Evolutionary conservation across 2,329 filamentous ascomycete species (phyloP).

Genomic region (Verruconis gallopava): DNA sequence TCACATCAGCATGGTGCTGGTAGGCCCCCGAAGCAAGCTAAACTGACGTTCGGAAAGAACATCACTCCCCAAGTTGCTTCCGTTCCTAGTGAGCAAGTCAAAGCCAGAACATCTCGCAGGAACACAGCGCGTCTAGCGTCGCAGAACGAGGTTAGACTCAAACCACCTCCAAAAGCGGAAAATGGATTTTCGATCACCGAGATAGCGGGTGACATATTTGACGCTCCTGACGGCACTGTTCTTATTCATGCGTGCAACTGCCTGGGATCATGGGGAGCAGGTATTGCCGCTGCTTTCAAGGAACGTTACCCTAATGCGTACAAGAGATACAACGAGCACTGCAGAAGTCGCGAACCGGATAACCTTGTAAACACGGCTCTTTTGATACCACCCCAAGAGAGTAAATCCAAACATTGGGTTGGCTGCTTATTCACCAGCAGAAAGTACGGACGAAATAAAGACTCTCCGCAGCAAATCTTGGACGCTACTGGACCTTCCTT

Average conservation of each 20-base stretch:
- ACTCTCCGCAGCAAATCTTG: slow-evolving; percentile 33
- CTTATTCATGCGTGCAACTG: slow-evolving; percentile 50
- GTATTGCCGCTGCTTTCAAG: slow-evolving; percentile 43
- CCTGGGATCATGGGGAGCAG: slow-evolving; percentile 43
- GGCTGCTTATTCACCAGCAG: slow-evolving; percentile 46
- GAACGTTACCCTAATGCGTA: slow-evolving; percentile 38
- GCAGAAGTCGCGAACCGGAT: slow-evolving; percentile 21
- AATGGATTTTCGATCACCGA: slow-evolving; percentile 11
- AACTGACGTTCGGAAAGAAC: slow-evolving; percentile 5
- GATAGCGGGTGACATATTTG: slow-evolving; percentile 37
- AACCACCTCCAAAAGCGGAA: neutral
- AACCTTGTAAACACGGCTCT: slow-evolving; percentile 34
- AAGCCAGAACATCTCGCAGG: too few relatives aligned
- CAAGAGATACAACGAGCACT: slow-evolving; percentile 35
- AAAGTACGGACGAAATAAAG: slow-evolving; percentile 33
- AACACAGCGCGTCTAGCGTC: neutral
- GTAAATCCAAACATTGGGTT: slow-evolving; percentile 35
- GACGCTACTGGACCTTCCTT: slow-evolving; percentile 37
- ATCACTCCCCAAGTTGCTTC: neutral
- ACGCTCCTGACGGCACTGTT: slow-evolving; percentile 35
- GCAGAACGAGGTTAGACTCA: neutral
- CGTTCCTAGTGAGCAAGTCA: too few relatives aligned
- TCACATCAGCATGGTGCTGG: neutral
- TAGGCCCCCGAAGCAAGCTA: slow-evolving; percentile 4
- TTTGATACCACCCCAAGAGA: slow-evolving; percentile 38